Evolutionary conservation across 1,284 basidiomycete genomes (phyloP).

Genomic region (Dichomitus squalens): DNA sequence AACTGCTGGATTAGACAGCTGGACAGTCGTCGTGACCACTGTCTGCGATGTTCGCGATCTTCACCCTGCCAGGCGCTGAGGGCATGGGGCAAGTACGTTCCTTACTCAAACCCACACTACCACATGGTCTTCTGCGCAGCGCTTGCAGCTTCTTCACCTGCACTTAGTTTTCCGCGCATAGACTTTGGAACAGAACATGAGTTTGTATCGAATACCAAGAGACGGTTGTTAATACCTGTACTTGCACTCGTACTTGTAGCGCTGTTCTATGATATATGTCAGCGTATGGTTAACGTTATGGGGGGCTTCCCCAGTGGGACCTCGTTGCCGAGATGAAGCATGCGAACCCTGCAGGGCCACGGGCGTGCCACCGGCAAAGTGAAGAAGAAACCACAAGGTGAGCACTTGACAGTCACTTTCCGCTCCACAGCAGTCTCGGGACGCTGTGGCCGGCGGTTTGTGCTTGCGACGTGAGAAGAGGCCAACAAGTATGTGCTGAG

Average conservation of each 20-base stretch:
- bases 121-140: neutral
- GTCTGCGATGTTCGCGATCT: neutral
- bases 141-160: neutral
- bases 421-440: neutral
- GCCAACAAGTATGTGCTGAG: too few species aligned
- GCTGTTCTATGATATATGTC: neutral
- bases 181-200: neutral
- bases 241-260: neutral
- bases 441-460: neutral
- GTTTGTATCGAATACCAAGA: neutral
- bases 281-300: neutral
- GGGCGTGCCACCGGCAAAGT: neutral
- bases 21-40: neutral
- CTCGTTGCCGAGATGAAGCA: neutral
- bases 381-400: neutral
- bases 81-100: constrained; percentile 4
- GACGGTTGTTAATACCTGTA: neutral
- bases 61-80: constrained; percentile 5
- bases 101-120: neutral
- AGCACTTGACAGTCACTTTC: neutral
- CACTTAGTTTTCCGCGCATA: neutral
- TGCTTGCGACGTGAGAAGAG: neutral
- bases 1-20: neutral
- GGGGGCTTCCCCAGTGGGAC: neutral
- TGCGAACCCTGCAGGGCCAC: neutral